phyloP scores from a whole-genome alignment of 2,329 filamentous ascomycete species.

The Cyphellophora europaea region DNA sequence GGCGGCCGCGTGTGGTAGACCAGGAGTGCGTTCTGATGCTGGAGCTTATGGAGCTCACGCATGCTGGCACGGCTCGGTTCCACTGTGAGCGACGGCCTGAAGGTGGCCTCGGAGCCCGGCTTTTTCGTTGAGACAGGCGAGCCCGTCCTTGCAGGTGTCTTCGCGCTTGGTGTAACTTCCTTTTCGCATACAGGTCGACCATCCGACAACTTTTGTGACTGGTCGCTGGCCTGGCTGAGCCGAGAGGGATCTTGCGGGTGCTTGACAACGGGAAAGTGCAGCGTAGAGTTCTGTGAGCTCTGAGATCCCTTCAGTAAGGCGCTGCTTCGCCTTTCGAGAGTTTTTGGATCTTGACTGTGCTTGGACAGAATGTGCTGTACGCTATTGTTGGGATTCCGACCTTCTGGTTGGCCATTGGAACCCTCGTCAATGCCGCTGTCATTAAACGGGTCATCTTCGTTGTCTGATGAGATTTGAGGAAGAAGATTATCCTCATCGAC shows the following conservation, averaged over 20 bases:
- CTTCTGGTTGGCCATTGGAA: slow-evolving; percentile 1
- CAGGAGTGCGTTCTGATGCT: neutral
- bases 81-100: neutral
- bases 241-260: slow-evolving; percentile 58
- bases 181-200: slow-evolving; percentile 6
- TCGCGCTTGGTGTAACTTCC: neutral
- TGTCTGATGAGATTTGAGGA: slow-evolving; percentile 6
- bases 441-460: slow-evolving; percentile 2
- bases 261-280: slow-evolving; percentile 69
- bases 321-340: too few relatives aligned
- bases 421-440: neutral
- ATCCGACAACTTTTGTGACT: slow-evolving; percentile 39
- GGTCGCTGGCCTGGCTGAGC: slow-evolving; percentile 55
- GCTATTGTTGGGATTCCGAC: neutral
- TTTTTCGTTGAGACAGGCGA: neutral
- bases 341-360: neutral
- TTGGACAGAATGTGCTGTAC: neutral
- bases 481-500: slow-evolving; percentile 14
- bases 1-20: slow-evolving; percentile 22
- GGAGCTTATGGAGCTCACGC: neutral
- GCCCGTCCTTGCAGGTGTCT: neutral
- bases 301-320: neutral
- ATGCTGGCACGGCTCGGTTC: neutral
- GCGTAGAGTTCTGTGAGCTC: slow-evolving; percentile 29
- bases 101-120: neutral